Conservation (phyloP, 345 rosid species). For the Citrus reticulata region DNA sequence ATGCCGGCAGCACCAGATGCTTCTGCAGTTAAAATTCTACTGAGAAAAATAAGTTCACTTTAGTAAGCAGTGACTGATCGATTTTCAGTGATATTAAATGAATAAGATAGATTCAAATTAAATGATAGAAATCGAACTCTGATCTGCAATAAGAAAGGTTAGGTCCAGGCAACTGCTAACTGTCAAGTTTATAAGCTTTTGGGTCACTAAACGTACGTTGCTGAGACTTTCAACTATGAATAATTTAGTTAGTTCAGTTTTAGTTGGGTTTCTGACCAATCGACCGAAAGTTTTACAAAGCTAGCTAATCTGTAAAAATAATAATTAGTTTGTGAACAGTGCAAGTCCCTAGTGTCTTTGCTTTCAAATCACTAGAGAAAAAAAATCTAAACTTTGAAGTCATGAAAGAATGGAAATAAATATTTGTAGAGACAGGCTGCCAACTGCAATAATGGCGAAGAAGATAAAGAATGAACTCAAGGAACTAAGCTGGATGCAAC, state of each 20-base stretch:
- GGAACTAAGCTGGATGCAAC: not conserved
- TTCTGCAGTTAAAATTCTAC: not conserved
- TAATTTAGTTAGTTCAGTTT: not conserved
- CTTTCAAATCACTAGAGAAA: not conserved
- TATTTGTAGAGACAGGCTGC: not conserved
- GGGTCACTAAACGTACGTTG: not conserved
- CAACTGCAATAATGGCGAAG: slow-evolving; percentile 2
- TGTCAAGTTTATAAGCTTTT: not conserved
- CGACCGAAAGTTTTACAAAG: not conserved
- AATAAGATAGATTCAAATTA: not conserved
- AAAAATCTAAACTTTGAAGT: not conserved
- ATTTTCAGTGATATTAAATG: not conserved
- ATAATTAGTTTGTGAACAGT: not conserved
- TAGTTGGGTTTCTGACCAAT: not conserved
- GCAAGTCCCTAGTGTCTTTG: not conserved
- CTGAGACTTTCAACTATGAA: not conserved
- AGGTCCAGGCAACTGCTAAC: not conserved
- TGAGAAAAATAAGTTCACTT: not conserved
- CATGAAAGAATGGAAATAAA: not conserved
- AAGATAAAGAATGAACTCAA: not conserved
- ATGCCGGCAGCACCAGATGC: not conserved
- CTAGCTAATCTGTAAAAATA: not conserved
- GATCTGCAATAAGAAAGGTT: not conserved
- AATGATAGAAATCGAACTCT: not conserved
- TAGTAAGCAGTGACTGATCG: not conserved